Percentiles rank a stretch among this genome's conserved stretches.
These are phyloP conservation scores for Gossypium bickii DNA, from an alignment of 345 rosid genomes.

Conservation along the genomic window DNA sequence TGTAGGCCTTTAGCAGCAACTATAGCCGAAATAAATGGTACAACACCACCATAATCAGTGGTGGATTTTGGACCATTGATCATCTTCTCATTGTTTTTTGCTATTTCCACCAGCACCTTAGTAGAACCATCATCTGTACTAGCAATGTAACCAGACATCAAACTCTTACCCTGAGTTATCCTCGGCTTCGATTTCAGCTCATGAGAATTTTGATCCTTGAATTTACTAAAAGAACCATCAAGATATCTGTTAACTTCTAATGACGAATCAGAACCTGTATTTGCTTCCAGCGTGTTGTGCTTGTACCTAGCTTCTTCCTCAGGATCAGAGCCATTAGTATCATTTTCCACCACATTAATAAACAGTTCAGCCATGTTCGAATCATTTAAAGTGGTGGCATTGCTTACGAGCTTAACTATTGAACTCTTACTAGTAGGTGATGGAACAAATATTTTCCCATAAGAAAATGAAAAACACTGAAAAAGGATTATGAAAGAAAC, in stretches of 20 bases:
- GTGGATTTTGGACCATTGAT: slow-evolving; percentile 6
- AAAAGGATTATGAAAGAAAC: slow-evolving; percentile 34
- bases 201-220: slow-evolving; percentile 7
- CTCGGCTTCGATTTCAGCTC: slow-evolving; percentile 9
- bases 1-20: slow-evolving; percentile 17
- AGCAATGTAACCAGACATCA: slow-evolving; percentile 13
- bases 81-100: neutral
- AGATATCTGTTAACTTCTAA: neutral
- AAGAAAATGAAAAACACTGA: slow-evolving; percentile 41
- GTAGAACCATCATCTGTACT: slow-evolving; percentile 9
- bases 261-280: slow-evolving; percentile 2
- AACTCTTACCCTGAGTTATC: slow-evolving; percentile 13
- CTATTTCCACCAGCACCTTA: slow-evolving; percentile 12
- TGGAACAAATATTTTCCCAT: slow-evolving; percentile 20
- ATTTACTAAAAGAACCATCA: neutral
- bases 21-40: slow-evolving; percentile 11
- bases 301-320: slow-evolving; percentile 22
- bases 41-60: slow-evolving; percentile 11
- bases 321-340: slow-evolving; percentile 22
- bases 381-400: slow-evolving; percentile 22
- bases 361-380: slow-evolving; percentile 12
- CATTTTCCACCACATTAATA: slow-evolving; percentile 16
- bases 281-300: slow-evolving; percentile 8
- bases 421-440: slow-evolving; percentile 26
- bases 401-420: slow-evolving; percentile 10